Percentiles rank a stretch among this genome's conserved stretches.
phyloP scores from a whole-genome alignment of 2,329 filamentous ascomycete genomes.

The Hymenoscyphus occultus region DNA sequence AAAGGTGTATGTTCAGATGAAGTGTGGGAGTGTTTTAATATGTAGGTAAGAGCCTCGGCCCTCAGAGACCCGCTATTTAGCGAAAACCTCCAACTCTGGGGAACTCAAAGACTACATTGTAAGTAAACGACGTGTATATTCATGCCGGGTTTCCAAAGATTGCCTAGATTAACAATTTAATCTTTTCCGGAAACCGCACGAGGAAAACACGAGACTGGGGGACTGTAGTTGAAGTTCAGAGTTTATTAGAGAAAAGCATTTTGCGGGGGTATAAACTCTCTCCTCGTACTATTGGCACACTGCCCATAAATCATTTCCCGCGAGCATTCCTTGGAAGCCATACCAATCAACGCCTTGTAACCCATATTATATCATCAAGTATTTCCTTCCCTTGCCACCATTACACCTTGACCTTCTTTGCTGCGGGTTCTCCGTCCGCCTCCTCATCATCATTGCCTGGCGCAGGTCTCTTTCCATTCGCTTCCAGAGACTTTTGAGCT shows the following conservation, averaged over 20 bases:
- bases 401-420: conserved; percentile 29
- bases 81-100: too few relatives aligned
- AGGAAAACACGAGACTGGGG: too few relatives aligned
- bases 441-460: conserved; percentile 20
- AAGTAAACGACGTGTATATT: too few relatives aligned
- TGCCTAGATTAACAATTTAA: too few relatives aligned
- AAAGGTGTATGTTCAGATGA: too few relatives aligned
- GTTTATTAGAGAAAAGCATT: neutral
- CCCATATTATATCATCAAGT: neutral
- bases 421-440: conserved; percentile 17
- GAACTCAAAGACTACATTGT: too few relatives aligned
- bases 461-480: conserved; percentile 26
- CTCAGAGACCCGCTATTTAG: too few relatives aligned
- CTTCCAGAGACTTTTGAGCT: neutral
- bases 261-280: conserved; percentile 5
- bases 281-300: neutral
- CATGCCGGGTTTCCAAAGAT: too few relatives aligned
- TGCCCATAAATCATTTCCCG: neutral
- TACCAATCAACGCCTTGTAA: neutral
- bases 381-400: neutral
- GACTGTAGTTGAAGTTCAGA: too few relatives aligned
- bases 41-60: too few relatives aligned
- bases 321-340: neutral
- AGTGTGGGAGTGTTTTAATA: too few relatives aligned
- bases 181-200: too few relatives aligned